Base-by-base conservation (phyloP, 140 eudicot genomes). In the Cichorium intybus region DNA sequence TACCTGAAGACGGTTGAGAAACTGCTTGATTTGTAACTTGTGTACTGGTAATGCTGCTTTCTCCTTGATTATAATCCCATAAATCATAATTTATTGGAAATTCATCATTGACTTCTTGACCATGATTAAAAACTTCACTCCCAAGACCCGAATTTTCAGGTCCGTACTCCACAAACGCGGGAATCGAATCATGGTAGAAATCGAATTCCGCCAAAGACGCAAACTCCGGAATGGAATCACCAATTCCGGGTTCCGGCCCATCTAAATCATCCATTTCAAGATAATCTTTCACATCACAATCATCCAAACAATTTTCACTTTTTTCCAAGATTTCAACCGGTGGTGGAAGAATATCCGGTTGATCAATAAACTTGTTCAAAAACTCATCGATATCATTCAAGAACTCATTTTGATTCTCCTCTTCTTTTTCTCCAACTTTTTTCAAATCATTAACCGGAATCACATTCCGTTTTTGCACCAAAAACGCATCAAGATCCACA, bases 261-360 rank as follows among this genome's bases (percentile, higher is more conserved):
- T 75, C 24, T 58, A 89, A 79, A 75, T 89, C 97, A 69, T 89
- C 76, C 81, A 89, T 70, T 77, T 89, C 97, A 43, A 89, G 85
- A 69, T 76, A 89, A 81, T 89, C 95, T 62, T 83, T 76, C 88
- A 7, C 39, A 46, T 68, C 59, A 7, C 60, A 23, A 15, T 3
- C 31, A 18, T 31, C 52, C 70, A 73, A 54, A 50, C 74, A 52
- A 26, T 75, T 77, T 7, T 47, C 70, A 20, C 65, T 52, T 49
- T 76, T 72, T 39, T 79, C 76, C 74, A 23, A 71, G 22, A 39
- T 70, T 64, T 80, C 77, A 51, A 64, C 78, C 10, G 79, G 79
- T 12, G 69, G 83, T 12, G 69, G 83, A 59, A 50, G 72, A 46
- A 48, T 51, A 39, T 68, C 50, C 6, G 77, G 71, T 22, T 84